These are phyloP conservation scores for Fusarium xylarioides DNA, from an alignment of 2,329 filamentous ascomycete genomes.

Conservation along the genomic window DNA sequence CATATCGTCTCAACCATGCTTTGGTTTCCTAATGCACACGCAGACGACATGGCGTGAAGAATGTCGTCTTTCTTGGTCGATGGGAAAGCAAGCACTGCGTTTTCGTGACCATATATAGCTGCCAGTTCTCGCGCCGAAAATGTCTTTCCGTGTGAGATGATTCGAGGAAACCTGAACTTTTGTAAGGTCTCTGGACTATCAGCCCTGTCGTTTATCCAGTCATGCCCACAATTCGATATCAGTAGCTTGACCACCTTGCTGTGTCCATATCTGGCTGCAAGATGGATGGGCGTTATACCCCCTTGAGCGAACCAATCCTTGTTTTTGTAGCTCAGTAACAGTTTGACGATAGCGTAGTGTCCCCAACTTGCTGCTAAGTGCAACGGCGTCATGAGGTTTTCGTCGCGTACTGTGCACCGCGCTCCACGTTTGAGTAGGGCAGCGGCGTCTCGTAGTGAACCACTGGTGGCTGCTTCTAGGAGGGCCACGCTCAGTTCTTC, in stretches of 20 bases:
- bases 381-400: background rate
- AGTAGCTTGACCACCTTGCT: background rate
- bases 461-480: too few species aligned
- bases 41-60: background rate
- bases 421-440: too few species aligned
- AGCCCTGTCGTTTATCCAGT: background rate
- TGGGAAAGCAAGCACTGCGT: background rate
- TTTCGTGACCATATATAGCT: background rate
- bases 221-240: background rate
- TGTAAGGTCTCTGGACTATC: background rate
- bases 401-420: background rate
- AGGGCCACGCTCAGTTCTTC: too few species aligned
- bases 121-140: background rate
- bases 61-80: background rate
- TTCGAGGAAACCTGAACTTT: background rate
- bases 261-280: background rate
- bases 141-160: background rate
- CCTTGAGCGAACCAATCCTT: background rate
- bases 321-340: background rate
- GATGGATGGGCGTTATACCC: background rate
- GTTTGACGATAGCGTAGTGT: background rate
- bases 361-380: background rate
- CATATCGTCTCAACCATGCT: background rate
- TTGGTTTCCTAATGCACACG: background rate
- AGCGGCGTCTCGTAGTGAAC: too few species aligned